A percentile compares a stretch with the other conserved stretches of the same genome.
Evolutionary conservation across 2,329 filamentous ascomycete species (phyloP).

Genomic region (Botryotinia narcissicola): DNA sequence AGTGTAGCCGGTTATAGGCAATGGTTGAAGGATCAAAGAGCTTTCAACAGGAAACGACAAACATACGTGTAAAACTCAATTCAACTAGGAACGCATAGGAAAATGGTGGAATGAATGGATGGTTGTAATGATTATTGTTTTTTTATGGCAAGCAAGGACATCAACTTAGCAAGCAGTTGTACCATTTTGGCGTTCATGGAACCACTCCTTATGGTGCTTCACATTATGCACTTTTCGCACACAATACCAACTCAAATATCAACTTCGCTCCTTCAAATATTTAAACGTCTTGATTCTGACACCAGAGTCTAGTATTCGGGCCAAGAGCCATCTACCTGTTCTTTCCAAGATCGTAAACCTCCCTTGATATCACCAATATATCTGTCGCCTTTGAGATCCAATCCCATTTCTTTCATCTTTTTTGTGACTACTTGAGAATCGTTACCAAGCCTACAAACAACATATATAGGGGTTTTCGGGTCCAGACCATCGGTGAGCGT

Average conservation of each 20-base stretch:
- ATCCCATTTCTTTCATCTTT: constrained; percentile 59
- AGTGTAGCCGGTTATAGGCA: constrained; percentile 87
- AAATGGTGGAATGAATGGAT: constrained; percentile 3
- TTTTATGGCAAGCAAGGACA: constrained; percentile 14
- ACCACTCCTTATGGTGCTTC: constrained; percentile 2
- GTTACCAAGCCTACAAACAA: constrained; percentile 73
- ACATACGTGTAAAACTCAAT: constrained; percentile 31
- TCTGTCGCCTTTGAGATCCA: constrained; percentile 48
- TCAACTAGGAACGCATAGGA: constrained; percentile 17
- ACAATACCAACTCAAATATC: constrained; percentile 16
- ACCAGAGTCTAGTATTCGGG: constrained; percentile 50
- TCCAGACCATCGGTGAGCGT: constrained; percentile 45
- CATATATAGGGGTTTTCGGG: constrained; percentile 57
- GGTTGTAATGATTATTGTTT: constrained; percentile 17
- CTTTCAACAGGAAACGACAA: constrained; percentile 81
- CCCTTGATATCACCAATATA: constrained; percentile 70
- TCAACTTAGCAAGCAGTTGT: constrained; percentile 12
- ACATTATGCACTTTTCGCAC: constrained; percentile 1
- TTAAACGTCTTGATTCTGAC: neutral
- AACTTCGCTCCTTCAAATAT: constrained; percentile 15
- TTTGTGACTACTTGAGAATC: constrained; percentile 71
- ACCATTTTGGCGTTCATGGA: constrained; percentile 20
- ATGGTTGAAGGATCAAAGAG: constrained; percentile 96
- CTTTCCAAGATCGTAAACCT: constrained; percentile 71
- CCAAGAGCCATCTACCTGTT: constrained; percentile 59